A percentile compares a stretch with the other conserved stretches of the same genome.
phyloP scores from a whole-genome alignment of 1,139 yeast species.

The Geotrichum europaeum region DNA sequence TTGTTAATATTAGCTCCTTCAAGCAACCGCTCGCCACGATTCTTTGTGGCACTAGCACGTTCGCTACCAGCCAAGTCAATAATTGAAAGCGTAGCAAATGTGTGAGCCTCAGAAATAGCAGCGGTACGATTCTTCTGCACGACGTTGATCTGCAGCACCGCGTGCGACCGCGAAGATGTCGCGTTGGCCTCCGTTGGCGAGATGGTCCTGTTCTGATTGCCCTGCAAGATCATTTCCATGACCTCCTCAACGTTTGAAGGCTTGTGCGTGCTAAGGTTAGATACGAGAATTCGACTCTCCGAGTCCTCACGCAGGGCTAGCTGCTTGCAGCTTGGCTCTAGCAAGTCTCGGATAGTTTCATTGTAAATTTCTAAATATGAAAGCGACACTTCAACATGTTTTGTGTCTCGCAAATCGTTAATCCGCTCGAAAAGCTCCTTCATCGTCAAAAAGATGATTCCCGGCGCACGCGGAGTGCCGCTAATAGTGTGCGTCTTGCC shows the following conservation, averaged over 20 bases:
- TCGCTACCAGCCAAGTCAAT: conserved; percentile 95
- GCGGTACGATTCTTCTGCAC: conserved; percentile 56
- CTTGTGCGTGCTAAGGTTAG: conserved; percentile 61
- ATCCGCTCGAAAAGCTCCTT: conserved; percentile 62
- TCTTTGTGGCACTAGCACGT: conserved; percentile 82
- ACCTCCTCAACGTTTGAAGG: conserved; percentile 66
- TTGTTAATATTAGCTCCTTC: conserved; percentile 96
- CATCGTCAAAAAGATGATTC: conserved; percentile 74
- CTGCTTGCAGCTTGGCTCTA: conserved; percentile 47
- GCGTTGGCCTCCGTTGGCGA: conserved; percentile 90
- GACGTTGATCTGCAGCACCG: conserved; percentile 78
- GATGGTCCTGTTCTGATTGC: conserved; percentile 70
- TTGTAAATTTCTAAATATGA: conserved; percentile 86
- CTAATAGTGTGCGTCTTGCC: conserved; percentile 93
- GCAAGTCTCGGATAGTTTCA: conserved; percentile 75
- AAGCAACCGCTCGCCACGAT: conserved; percentile 67
- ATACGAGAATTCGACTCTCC: conserved; percentile 60
- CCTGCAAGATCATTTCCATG: conserved; percentile 69
- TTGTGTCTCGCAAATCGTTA: conserved; percentile 49
- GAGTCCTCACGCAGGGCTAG: conserved; percentile 69
- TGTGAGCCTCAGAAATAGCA: conserved; percentile 59
- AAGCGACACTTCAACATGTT: conserved; percentile 53
- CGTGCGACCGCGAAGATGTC: conserved; percentile 86
- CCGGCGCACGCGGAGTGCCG: conserved; percentile 70
- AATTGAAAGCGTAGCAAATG: conserved; percentile 72